Conservation (phyloP, 768 basidiomycete species). For the Tremella mesenterica region DNA sequence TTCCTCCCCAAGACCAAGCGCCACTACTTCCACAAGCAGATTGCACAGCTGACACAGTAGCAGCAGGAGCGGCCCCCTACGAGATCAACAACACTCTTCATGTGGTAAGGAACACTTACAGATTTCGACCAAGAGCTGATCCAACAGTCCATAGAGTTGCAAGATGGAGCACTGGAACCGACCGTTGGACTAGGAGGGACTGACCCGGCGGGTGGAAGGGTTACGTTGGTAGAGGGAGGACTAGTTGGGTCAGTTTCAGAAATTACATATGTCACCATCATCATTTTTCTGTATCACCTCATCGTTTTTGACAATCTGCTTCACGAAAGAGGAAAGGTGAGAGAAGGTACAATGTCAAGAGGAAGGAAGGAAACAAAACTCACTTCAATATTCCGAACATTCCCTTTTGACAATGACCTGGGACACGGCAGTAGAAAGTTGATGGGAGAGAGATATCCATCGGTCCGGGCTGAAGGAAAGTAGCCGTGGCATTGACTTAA, state of each 20-base stretch:
- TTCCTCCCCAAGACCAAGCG: conserved; percentile 28
- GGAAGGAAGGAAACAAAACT: too few species aligned
- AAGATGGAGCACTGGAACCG: conserved; percentile 9
- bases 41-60: conserved; percentile 17
- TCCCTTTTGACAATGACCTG: conserved; percentile 22
- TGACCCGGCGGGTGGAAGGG: neutral
- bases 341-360: too few species aligned
- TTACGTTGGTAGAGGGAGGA: conserved; percentile 17
- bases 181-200: conserved; percentile 11
- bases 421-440: conserved; percentile 28
- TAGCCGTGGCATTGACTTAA: conserved; percentile 29
- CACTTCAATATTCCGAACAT: conserved; percentile 37
- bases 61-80: conserved; percentile 11
- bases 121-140: conserved; percentile 11
- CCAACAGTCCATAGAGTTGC: conserved; percentile 24
- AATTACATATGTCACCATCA: too few species aligned
- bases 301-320: too few species aligned
- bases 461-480: conserved; percentile 4
- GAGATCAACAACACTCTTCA: neutral
- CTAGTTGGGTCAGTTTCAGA: conserved; percentile 5
- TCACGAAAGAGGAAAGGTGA: too few species aligned
- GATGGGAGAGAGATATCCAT: conserved; percentile 6
- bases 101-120: conserved; percentile 8
- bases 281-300: too few species aligned
- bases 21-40: conserved; percentile 11